Evolutionary conservation across 495 filamentous ascomycete species (phyloP).

Genomic region (Talaromyces thailandensis): DNA sequence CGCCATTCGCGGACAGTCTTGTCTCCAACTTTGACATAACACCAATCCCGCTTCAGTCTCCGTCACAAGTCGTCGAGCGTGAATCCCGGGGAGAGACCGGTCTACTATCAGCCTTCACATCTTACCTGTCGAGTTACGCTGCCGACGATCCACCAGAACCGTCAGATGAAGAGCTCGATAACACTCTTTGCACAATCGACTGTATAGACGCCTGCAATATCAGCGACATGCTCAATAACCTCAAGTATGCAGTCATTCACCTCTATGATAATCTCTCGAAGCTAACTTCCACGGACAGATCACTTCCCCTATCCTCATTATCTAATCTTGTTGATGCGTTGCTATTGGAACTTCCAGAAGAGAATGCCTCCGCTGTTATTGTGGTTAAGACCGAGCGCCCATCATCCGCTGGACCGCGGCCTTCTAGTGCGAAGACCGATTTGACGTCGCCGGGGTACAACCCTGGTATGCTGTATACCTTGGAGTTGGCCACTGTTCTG

Average conservation of each 20-base stretch:
- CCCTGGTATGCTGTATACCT: slow-evolving; percentile 73
- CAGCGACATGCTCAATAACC: slow-evolving; percentile 72
- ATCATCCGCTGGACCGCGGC: slow-evolving; percentile 33
- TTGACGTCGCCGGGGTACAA: slow-evolving; percentile 60
- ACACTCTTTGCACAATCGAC: slow-evolving; percentile 87
- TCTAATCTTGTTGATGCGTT: slow-evolving; percentile 62
- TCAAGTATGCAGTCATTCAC: slow-evolving; percentile 50
- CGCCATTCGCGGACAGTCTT: slow-evolving; percentile 68
- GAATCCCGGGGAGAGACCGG: slow-evolving; percentile 71
- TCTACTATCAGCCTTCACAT: slow-evolving; percentile 86
- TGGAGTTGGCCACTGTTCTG: slow-evolving; percentile 83
- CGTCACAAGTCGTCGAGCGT: slow-evolving; percentile 90
- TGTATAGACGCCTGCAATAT: slow-evolving; percentile 87
- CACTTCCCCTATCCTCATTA: slow-evolving; percentile 59
- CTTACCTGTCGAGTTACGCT: slow-evolving; percentile 96
- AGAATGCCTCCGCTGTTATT: slow-evolving; percentile 72
- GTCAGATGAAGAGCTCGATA: slow-evolving; percentile 93
- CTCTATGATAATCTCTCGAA: neutral
- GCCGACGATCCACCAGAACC: slow-evolving; percentile 96
- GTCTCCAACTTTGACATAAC: slow-evolving; percentile 64
- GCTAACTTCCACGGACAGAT: slow-evolving; percentile 30
- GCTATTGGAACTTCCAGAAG: slow-evolving; percentile 77
- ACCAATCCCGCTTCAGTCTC: slow-evolving; percentile 79
- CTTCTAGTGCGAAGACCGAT: slow-evolving; percentile 41
- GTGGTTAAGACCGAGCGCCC: slow-evolving; percentile 77